Evolutionary conservation across 495 filamentous ascomycete genomes (phyloP).

Genomic region (Xylaria nigripes): DNA sequence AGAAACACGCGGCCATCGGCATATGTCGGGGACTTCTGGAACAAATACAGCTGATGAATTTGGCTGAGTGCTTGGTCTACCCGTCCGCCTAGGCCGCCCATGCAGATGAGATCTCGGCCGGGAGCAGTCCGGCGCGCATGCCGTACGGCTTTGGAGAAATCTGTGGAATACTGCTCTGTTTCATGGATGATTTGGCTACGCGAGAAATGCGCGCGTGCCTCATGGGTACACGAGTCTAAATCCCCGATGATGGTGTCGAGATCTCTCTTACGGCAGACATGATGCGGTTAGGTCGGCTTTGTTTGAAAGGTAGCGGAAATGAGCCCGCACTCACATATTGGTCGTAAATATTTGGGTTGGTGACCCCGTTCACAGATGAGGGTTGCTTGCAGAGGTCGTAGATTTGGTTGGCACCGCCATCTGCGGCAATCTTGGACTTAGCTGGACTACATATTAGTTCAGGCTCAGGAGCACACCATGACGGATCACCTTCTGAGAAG

Average conservation of each 20-base stretch:
- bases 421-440: constrained; percentile 61
- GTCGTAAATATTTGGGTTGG: neutral
- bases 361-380: neutral
- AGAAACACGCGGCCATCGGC: constrained; percentile 53
- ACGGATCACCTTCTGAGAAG: neutral
- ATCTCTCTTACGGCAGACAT: constrained; percentile 32
- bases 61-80: constrained; percentile 89
- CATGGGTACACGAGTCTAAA: constrained; percentile 66
- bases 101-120: constrained; percentile 49
- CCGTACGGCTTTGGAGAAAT: constrained; percentile 54
- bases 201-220: constrained; percentile 52
- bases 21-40: constrained; percentile 39
- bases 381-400: constrained; percentile 44
- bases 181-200: constrained; percentile 51
- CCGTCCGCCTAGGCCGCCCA: constrained; percentile 81
- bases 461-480: too few species aligned
- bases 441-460: constrained; percentile 34
- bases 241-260: constrained; percentile 76
- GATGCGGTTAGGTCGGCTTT: neutral
- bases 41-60: constrained; percentile 67
- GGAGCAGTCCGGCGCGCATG: constrained; percentile 29
- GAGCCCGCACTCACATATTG: constrained; percentile 11
- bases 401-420: constrained; percentile 83
- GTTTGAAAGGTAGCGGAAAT: neutral
- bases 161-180: constrained; percentile 75